Evolutionary conservation across 2,329 filamentous ascomycete genomes (phyloP), one percentile per base, ranked within the genome.

Genomic region (Neophaeococcomyces aloes): DNA sequence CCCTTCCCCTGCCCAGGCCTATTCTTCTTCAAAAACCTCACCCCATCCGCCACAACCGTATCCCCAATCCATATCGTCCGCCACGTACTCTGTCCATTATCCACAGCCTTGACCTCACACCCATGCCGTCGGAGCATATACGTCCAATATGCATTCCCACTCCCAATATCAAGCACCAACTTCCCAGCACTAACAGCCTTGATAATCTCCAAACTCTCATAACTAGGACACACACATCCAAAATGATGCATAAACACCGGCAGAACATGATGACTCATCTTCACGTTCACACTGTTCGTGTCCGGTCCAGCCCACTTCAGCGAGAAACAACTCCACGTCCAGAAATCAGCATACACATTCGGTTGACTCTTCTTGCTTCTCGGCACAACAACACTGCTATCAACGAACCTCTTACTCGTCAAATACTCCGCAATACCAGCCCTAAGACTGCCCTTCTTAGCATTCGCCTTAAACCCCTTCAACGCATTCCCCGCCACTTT

Each of bases 191-290:
- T 69, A 2, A 83, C 59, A 37, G 71, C 65, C 29, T 70, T 70
- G 25, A 86, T 69, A 17, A 81, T 65, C 48, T 72, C 66, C 10
- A 87, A 64, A 1, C 74, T 69, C 53, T 85, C 79, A 59, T 81
- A 80, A 7, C 74, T 76, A 0, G 83, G 83, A 15, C 78, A 78
- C 1, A 75, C 74, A 62, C 82, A 87, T 39, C 81, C 81, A 59
- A 86, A 86, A 61, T 87, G 82, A 63, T 86, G 82, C 71, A 86
- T 86, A 44, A 86, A 69, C 14, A 86, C 67, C 2, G 82, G 82
- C 7, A 86, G 69, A 5, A 84, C 68, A 53, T 82, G 80, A 61
- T 87, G 83, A 38, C 72, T 74, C 47, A 68, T 71, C 41, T 67
- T 69, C 3, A 74, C 70, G 19, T 68, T 62, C 13, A 66, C 68